These are phyloP conservation scores for Hyaloscypha bicolor DNA, from an alignment of 495 filamentous ascomycete genomes.

Conservation along the genomic window DNA sequence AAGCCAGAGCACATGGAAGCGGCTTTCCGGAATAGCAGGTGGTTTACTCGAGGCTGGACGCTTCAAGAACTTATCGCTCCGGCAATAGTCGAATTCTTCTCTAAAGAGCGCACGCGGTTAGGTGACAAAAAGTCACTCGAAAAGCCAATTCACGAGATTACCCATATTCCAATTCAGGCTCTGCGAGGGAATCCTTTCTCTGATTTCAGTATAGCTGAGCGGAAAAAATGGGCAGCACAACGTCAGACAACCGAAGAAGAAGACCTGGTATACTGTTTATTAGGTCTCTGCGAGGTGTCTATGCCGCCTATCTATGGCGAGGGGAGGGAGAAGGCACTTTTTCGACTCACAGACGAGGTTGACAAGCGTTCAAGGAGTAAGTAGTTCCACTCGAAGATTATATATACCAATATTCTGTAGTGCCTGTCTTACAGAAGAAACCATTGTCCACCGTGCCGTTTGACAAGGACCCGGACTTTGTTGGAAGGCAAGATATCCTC, in stretches of 20 bases:
- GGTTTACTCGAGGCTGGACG: no score
- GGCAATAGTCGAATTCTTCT: slow-evolving; percentile 1
- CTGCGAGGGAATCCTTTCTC: not conserved
- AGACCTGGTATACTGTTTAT: not conserved
- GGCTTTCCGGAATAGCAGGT: not conserved
- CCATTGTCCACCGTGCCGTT: no score
- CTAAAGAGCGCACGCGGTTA: not conserved
- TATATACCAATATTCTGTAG: no score
- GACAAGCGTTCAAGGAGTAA: no score
- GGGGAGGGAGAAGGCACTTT: not conserved
- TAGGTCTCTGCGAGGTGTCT: slow-evolving; percentile 4
- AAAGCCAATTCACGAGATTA: not conserved
- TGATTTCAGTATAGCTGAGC: not conserved
- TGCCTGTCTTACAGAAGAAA: no score
- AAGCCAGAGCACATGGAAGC: not conserved
- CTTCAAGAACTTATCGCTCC: not conserved
- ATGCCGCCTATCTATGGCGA: slow-evolving; percentile 1
- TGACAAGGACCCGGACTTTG: no score
- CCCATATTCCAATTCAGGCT: not conserved
- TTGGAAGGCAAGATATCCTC: no score
- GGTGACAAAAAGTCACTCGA: not conserved
- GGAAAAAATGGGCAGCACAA: not conserved
- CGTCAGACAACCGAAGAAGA: slow-evolving; percentile 1
- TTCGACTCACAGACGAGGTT: no score
- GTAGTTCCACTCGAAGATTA: no score